Evolutionary conservation across 768 basidiomycete species (phyloP).

Genomic region (Lactifluus rugatus): DNA sequence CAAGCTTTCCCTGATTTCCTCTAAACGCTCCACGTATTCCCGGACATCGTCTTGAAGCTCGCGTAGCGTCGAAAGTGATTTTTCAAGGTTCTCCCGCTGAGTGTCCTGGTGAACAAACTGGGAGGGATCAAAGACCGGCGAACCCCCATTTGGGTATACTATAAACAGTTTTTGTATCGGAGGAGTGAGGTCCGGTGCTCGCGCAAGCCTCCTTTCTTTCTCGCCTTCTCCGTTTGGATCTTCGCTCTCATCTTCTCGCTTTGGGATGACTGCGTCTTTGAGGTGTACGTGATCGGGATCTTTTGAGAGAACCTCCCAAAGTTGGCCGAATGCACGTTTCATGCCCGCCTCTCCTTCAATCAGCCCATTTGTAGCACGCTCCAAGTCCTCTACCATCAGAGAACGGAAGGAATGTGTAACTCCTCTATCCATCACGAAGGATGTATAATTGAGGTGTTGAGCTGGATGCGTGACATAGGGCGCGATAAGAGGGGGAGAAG

Average conservation of each 20-base stretch:
- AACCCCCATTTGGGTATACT: conserved; percentile 36
- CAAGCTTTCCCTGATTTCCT: conserved; percentile 74
- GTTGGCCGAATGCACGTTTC: conserved; percentile 61
- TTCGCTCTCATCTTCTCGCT: conserved; percentile 52
- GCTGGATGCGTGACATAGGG: conserved; percentile 62
- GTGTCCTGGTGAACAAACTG: conserved; percentile 56
- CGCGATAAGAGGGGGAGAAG: conserved; percentile 67
- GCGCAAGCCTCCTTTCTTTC: conserved; percentile 38
- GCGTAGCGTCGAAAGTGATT: conserved; percentile 58
- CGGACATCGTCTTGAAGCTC: conserved; percentile 81
- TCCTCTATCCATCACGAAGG: conserved; percentile 79
- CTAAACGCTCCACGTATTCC: conserved; percentile 76
- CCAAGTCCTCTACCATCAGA: conserved; percentile 64
- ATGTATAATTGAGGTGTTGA: conserved; percentile 68
- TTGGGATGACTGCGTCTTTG: conserved; percentile 44
- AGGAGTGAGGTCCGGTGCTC: conserved; percentile 59
- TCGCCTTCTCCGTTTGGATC: conserved; percentile 30
- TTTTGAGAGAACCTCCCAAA: conserved; percentile 77
- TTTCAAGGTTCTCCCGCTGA: conserved; percentile 64
- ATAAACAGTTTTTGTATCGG: conserved; percentile 61
- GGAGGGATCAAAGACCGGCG: conserved; percentile 45
- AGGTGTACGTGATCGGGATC: conserved; percentile 38
- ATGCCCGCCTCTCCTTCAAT: conserved; percentile 75
- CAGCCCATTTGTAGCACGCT: conserved; percentile 71
- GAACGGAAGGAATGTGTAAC: conserved; percentile 81